Conservation (phyloP, 805 yeast genomes). For the Sugiyamaella valdiviana region DNA sequence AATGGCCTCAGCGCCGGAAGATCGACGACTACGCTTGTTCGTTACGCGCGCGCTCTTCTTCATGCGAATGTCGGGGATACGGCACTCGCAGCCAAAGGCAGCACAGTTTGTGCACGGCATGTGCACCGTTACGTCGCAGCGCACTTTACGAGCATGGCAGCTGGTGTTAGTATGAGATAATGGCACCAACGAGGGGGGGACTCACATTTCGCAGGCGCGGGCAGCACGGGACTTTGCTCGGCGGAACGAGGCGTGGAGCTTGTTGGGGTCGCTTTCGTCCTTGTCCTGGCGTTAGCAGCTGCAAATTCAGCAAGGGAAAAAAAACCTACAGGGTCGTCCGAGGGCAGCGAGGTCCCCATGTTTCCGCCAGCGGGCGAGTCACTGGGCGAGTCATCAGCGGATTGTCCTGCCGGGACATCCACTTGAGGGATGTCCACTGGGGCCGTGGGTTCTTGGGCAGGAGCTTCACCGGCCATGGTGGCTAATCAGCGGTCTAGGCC, state of each 20-base stretch:
- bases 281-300: neutral
- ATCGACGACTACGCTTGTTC: neutral
- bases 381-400: neutral
- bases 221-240: conserved; percentile 26
- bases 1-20: neutral
- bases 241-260: conserved; percentile 17
- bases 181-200: neutral
- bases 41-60: neutral
- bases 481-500: neutral
- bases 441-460: neutral
- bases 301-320: too few species aligned
- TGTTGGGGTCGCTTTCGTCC: neutral
- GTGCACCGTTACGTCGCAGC: conserved; percentile 50
- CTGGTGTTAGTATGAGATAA: conserved; percentile 4
- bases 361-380: neutral
- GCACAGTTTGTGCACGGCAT: conserved; percentile 49
- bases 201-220: conserved; percentile 27
- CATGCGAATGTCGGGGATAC: conserved; percentile 47
- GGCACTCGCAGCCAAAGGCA: conserved; percentile 61
- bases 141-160: conserved; percentile 72
- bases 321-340: too few species aligned
- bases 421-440: too few species aligned
- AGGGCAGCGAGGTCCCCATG: too few species aligned
- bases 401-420: neutral
- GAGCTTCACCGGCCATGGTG: conserved; percentile 3